Base-by-base conservation (phyloP, 768 basidiomycete genomes). In the Mycena epipterygia region DNA sequence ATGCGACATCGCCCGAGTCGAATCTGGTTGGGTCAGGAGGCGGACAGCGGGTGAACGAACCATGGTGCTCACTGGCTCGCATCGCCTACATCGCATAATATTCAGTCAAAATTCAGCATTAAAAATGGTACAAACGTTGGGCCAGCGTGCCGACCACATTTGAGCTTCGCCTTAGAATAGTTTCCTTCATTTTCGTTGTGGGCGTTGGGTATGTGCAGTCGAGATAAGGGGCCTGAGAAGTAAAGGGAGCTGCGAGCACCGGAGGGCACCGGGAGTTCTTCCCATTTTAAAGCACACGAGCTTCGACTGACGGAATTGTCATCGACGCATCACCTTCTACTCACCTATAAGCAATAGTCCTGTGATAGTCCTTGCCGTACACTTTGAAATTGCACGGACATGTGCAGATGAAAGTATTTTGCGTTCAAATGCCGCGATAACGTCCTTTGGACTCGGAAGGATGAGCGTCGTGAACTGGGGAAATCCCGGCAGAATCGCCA, bases 1-100 rank as follows among this genome's bases (percentile, higher is more conserved):
- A 94, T 12, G 90, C 82, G 19, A 93, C 78, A 82, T 94, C 92
- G 42, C 93, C 92, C 25, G 87, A 84, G 79, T 93, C 87, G 80
- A 89, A 94, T 72, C 91, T 92, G 41, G 39, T 56, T 23, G 5
- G 51, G 55, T 55, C 37, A 52, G 52, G 42, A 27, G 23, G 17
- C n/a, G 14, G 27, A 27, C 16, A 11, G 33, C 9, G 3, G 2
- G 19, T 9, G n/a, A 17, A 27, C 16, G 14, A 9, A 46, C 29
- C 16, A 39, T 21, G 23, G n/a, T 29, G 23, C 71, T 69, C 62
- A 73, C 74, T 71, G 72, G 62, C 41, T 60, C 17, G 46, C 35
- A 63, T 75, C 73, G 23, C 48, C 65, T 67, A n/a, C 19, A 44
- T 52, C 5, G 39, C 35, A 41, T 25, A 30, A 64, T 61, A n/a